Conservation (phyloP, 768 basidiomycete genomes). For the Suillus occidentalis region DNA sequence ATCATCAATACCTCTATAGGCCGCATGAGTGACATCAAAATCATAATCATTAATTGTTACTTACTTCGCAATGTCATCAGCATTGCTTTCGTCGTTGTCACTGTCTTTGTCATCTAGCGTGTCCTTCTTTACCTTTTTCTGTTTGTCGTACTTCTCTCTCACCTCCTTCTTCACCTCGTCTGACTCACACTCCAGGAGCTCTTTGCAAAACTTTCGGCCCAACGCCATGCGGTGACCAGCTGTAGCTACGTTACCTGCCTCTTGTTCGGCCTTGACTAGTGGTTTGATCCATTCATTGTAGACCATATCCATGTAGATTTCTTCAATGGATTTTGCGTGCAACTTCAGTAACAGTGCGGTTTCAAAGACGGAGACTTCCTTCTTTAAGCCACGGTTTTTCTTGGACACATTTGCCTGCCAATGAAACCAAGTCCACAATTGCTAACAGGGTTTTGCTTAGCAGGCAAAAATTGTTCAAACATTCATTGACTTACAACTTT, state of each 20-base stretch:
- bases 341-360: not conserved
- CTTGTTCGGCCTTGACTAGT: not conserved
- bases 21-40: not conserved
- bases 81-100: not conserved
- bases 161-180: not conserved
- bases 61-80: conserved; percentile 1
- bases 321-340: not conserved
- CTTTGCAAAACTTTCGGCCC: not conserved
- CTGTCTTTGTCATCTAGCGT: not conserved
- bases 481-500: conserved; percentile 4
- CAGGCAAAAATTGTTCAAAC: not conserved
- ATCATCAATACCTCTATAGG: conserved; percentile 5
- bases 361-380: conserved; percentile 1
- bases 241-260: not conserved
- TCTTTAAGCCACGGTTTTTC: not conserved
- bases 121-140: conserved; percentile 3
- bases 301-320: conserved; percentile 2
- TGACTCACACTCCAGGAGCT: conserved; percentile 3
- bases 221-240: not conserved
- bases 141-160: conserved; percentile 1
- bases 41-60: not conserved
- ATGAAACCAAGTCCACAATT: conserved; percentile 4
- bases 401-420: conserved; percentile 1
- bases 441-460: not conserved
- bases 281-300: conserved; percentile 6